Conservation (phyloP, 2,329 filamentous ascomycete genomes). For the Tolypocladium ophioglossoides region DNA sequence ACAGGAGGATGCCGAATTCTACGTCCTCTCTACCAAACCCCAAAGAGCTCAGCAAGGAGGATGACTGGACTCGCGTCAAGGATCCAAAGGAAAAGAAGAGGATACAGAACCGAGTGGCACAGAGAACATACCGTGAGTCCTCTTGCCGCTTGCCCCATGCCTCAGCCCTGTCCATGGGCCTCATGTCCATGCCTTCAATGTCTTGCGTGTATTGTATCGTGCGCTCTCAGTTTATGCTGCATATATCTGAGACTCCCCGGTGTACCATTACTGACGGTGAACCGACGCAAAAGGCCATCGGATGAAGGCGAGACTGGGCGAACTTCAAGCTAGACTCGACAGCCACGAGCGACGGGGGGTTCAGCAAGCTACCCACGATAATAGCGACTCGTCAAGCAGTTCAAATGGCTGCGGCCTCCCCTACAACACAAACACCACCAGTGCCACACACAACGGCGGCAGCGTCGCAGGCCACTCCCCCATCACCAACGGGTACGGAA, state of each 20-base stretch:
- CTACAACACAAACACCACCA: neutral
- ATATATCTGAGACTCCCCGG: neutral
- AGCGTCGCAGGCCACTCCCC: neutral
- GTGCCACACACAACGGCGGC: neutral
- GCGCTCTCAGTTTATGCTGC: neutral
- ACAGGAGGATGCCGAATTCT: neutral
- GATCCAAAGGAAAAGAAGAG: conserved; percentile 20
- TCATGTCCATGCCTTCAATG: neutral
- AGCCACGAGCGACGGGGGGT: conserved; percentile 12
- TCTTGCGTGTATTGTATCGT: neutral
- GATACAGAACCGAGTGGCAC: conserved; percentile 20
- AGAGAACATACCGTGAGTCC: conserved; percentile 20
- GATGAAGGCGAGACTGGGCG: conserved; percentile 19
- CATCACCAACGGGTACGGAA: neutral
- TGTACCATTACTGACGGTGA: neutral
- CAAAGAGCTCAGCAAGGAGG: conserved; percentile 10
- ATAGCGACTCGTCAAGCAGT: neutral
- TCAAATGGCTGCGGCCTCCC: neutral
- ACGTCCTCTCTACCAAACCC: neutral
- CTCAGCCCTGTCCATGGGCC: neutral
- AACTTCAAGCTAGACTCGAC: conserved; percentile 18
- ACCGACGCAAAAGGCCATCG: conserved; percentile 14
- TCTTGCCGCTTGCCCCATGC: neutral
- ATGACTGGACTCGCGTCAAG: conserved; percentile 18
- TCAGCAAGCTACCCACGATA: conserved; percentile 2